Evolutionary conservation across 306 rosid species (phyloP), one percentile per base, ranked within the genome.

Genomic region (Calophaca sinica): DNA sequence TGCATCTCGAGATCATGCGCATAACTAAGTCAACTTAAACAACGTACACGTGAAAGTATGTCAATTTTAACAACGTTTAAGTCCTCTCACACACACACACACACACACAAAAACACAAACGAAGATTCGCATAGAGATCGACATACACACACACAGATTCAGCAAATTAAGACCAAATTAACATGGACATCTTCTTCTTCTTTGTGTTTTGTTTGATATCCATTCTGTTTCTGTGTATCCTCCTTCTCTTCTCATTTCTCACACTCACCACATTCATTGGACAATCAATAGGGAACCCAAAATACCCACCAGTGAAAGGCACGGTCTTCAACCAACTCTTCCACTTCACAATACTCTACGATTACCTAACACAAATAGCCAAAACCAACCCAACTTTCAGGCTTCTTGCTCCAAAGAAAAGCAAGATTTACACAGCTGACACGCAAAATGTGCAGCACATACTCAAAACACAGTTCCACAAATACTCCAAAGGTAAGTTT

Each of bases 231-330:
- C 73, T 82, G n/a, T 31, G 39, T 58, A 36, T 83, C 60, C n/a
- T 84, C 32, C 53, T 89, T 0, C 7, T 32, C 74, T 61, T 89
- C 31, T 64, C 73, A 20, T 28, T 86, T 60, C 57, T 88, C 39
- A 62, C 72, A 9, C 52, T 84, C 38, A 65, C 54, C 46, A 77
- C 76, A 44, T 69, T 68, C 81, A 36, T 54, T 5, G 91, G 94
- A 51, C 89, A 90, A 45, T 88, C 96, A 78, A 81, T 88, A 44
- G 62, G 61, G 2, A 78, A 83, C 86, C 75, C 81, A n/a, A 64
- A 66, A 5, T 93, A 85, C 59, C 79, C 98, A 2, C 98, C 96
- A 1, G 86, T 84, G 4, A 60, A 80, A 68, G 98, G 96, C 60
- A 88, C 94, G 2, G 32, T 84, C 10, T 86, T 90, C 14, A 9